phyloP scores from a whole-genome alignment of 768 basidiomycete species.

The Collybiopsis luxurians region DNA sequence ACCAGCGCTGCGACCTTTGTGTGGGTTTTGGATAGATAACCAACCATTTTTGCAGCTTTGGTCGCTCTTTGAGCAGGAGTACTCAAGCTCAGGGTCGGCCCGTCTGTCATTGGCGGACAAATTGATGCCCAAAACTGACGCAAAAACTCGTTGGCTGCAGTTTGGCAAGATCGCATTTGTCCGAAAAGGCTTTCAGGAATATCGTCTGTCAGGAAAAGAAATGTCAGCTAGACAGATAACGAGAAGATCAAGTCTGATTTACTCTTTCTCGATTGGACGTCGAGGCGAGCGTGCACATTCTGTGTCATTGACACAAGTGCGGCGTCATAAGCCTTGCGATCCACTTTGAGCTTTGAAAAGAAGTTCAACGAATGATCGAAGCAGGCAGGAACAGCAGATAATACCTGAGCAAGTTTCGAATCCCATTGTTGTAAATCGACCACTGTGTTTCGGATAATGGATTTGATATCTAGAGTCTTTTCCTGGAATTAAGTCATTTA shows the following conservation, averaged over 20 bases:
- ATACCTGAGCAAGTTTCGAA: conserved; percentile 52
- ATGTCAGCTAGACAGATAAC: background rate
- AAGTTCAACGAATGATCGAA: background rate
- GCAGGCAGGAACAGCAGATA: background rate
- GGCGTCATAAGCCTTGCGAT: conserved; percentile 63
- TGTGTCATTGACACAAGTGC: conserved; percentile 75
- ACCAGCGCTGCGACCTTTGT: conserved; percentile 85
- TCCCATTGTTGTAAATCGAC: conserved; percentile 56
- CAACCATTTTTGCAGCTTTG: conserved; percentile 87
- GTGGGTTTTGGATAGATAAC: conserved; percentile 73
- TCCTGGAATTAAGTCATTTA: background rate
- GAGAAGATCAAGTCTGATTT: conserved; percentile 16
- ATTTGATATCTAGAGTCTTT: conserved; percentile 45
- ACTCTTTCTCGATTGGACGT: conserved; percentile 68
- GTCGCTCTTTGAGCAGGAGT: conserved; percentile 69
- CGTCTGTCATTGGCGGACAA: conserved; percentile 69
- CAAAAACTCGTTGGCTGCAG: conserved; percentile 92
- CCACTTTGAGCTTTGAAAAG: conserved; percentile 56
- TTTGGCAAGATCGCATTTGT: conserved; percentile 88
- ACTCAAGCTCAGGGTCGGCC: conserved; percentile 43
- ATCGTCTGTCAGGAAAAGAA: conserved; percentile 47
- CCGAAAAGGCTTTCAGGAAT: conserved; percentile 77
- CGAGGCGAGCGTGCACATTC: conserved; percentile 71
- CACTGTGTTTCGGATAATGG: conserved; percentile 46
- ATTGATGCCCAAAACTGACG: conserved; percentile 93